A percentile compares a stretch with the other conserved stretches of the same genome.
Conservation (phyloP, 2,329 filamentous ascomycete species). For the Cercospora sesami region DNA sequence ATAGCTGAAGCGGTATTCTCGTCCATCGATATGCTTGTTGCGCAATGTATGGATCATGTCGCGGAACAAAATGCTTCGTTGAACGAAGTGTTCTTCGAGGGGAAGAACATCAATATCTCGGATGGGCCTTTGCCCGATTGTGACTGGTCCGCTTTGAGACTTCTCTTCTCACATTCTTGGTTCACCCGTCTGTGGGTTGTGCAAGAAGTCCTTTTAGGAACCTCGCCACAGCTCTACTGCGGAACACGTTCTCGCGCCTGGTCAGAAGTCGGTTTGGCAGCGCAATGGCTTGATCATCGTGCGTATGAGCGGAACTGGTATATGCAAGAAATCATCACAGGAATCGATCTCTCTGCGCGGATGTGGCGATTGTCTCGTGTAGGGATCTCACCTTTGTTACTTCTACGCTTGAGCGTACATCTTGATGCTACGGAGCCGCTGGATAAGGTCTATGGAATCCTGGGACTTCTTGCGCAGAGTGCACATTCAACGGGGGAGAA, state of each 20-base stretch:
- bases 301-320: background rate
- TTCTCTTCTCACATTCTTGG: conserved; percentile 3
- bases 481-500: too few species aligned
- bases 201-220: conserved; percentile 16
- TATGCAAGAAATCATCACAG: background rate
- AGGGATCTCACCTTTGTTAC: background rate
- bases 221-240: background rate
- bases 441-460: conserved; percentile 21
- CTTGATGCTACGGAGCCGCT: background rate
- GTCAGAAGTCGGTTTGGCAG: conserved; percentile 11
- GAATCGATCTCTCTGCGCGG: conserved; percentile 3
- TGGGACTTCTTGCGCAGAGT: background rate
- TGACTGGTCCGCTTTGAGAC: background rate
- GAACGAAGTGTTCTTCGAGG: background rate
- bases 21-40: background rate
- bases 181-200: conserved; percentile 14
- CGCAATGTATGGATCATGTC: conserved; percentile 8
- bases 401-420: background rate
- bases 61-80: background rate
- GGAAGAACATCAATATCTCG: background rate
- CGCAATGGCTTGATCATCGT: conserved; percentile 11
- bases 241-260: background rate
- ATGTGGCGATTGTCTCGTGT: conserved; percentile 5
- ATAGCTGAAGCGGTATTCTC: background rate
- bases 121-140: background rate